Evolutionary conservation across 495 filamentous ascomycete species (phyloP).

Genomic region (Daldinia loculata): DNA sequence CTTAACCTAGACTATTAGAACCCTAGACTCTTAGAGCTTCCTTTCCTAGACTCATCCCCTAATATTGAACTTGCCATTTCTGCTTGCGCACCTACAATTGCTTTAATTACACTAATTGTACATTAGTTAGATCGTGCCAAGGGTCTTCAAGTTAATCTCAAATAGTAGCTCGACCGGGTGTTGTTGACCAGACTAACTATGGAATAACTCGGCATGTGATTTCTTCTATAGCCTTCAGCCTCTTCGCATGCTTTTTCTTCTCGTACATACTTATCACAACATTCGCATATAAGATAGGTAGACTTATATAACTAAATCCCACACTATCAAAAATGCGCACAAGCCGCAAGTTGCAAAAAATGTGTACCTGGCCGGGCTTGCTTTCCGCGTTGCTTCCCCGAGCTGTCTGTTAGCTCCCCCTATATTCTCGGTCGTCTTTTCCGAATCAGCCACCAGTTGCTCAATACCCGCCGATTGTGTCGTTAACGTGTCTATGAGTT

Average conservation of each 20-base stretch:
- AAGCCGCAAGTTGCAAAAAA: constrained; percentile 88
- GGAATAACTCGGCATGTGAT: constrained; percentile 17
- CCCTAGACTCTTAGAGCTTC: constrained; percentile 2
- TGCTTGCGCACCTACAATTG: constrained; percentile 45
- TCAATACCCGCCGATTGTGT: constrained; percentile 87
- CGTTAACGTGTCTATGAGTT: constrained; percentile 83
- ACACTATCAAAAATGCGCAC: constrained; percentile 84
- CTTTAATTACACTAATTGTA: not conserved
- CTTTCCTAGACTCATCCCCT: not conserved
- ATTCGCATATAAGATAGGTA: not conserved
- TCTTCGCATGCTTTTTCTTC: constrained; percentile 28
- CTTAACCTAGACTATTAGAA: too few relatives aligned
- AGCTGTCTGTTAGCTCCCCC: constrained; percentile 90
- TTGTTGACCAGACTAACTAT: not conserved
- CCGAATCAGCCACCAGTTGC: constrained; percentile 85
- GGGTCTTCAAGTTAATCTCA: not conserved
- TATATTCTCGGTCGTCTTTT: constrained; percentile 82
- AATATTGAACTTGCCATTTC: not conserved
- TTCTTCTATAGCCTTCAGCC: not conserved
- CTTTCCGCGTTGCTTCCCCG: constrained; percentile 80
- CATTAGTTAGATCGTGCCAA: not conserved
- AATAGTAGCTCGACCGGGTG: not conserved
- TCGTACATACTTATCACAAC: not conserved
- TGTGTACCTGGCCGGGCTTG: constrained; percentile 84
- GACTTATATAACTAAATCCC: constrained; percentile 85